Percentiles rank a stretch among this genome's conserved stretches.
These are phyloP conservation scores for Agaricus blazei DNA, from an alignment of 768 basidiomycete genomes.

Conservation along the genomic window DNA sequence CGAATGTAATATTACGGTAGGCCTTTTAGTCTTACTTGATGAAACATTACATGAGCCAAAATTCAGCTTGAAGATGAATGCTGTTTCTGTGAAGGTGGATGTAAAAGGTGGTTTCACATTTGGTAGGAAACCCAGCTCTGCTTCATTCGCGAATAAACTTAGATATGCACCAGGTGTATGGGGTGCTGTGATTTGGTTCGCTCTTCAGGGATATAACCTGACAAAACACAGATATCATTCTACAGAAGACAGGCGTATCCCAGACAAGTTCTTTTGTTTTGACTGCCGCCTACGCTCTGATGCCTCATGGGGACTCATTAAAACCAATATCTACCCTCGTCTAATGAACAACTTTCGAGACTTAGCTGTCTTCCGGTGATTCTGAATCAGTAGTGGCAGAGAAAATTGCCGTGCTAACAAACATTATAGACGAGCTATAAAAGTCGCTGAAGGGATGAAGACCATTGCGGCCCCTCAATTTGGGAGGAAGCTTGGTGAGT, in stretches of 20 bases:
- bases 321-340: slow-evolving; percentile 47
- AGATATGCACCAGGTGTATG: slow-evolving; percentile 44
- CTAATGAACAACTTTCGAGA: slow-evolving; percentile 65
- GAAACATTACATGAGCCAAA: background rate
- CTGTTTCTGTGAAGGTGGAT: slow-evolving; percentile 68
- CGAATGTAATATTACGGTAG: slow-evolving; percentile 61
- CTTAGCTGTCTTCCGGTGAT: slow-evolving; percentile 65
- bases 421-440: slow-evolving; percentile 58
- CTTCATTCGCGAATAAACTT: background rate
- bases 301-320: slow-evolving; percentile 66
- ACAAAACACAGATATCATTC: slow-evolving; percentile 53
- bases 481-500: slow-evolving; percentile 55
- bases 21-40: slow-evolving; percentile 9
- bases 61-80: slow-evolving; percentile 53
- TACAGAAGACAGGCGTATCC: slow-evolving; percentile 50
- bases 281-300: slow-evolving; percentile 70
- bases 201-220: background rate
- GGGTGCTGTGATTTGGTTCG: slow-evolving; percentile 31
- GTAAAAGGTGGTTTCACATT: slow-evolving; percentile 68
- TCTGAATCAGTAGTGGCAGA: background rate
- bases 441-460: slow-evolving; percentile 51
- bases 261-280: slow-evolving; percentile 62
- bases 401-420: background rate
- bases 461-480: slow-evolving; percentile 45
- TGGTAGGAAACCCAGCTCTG: slow-evolving; percentile 43